These are phyloP conservation scores for Suillus plorans DNA, from an alignment of 768 basidiomycete species.

Conservation along the genomic window DNA sequence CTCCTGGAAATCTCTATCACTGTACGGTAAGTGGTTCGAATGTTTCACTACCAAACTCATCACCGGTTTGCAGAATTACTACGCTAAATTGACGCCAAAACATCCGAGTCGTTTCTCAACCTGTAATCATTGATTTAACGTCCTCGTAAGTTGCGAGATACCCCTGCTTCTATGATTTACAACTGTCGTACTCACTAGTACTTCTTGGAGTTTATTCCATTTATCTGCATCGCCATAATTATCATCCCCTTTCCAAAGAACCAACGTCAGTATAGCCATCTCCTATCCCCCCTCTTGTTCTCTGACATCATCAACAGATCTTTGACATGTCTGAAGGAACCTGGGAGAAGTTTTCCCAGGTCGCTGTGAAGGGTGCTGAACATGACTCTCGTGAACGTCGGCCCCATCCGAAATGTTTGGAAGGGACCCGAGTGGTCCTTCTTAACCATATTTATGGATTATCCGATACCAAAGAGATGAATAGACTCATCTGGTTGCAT, in stretches of 20 bases:
- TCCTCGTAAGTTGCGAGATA: neutral
- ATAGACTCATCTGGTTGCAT: neutral
- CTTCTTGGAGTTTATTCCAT: neutral
- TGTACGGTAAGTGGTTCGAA: neutral
- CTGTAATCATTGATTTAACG: neutral
- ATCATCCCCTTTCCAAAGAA: neutral
- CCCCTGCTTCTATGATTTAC: neutral
- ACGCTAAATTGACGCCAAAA: neutral
- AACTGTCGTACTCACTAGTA: neutral
- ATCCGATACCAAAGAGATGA: neutral
- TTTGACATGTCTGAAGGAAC: neutral
- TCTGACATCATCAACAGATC: neutral
- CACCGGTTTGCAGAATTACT: neutral
- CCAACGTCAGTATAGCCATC: neutral
- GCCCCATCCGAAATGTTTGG: neutral
- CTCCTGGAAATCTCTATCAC: neutral
- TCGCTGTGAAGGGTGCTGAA: neutral
- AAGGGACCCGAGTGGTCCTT: neutral
- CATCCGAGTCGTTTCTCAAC: neutral
- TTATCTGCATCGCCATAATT: neutral
- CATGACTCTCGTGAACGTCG: neutral
- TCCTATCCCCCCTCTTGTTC: neutral
- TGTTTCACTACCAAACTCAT: neutral
- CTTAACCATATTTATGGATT: neutral
- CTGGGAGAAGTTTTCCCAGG: neutral